Base-by-base conservation (phyloP, 139 green algal genomes). In the Chlorella sorokiniana region DNA sequence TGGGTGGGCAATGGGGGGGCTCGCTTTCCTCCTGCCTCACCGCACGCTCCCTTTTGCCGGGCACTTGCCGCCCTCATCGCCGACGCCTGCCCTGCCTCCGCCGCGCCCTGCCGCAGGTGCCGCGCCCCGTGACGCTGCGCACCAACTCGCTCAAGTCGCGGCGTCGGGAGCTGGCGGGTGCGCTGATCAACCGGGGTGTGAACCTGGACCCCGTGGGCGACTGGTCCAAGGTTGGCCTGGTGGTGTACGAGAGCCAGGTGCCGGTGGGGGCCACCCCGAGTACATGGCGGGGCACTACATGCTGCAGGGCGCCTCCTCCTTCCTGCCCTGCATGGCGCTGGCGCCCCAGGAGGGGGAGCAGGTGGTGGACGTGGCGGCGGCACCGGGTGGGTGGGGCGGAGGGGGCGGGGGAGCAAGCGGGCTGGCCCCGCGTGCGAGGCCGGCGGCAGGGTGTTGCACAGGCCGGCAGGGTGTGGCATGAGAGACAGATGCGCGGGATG, bases 251-350 rank as follows among this genome's bases (percentile, higher is more conserved):
- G 59, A 93, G 83, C 72, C 93, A 88, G 76, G 96, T 99, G 65
- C 96, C 97, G 7, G 93, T 99, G 44, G 97, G 97, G 1, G 97
- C 97, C n/a, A 99, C 97, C 97, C 97, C 4, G 97, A 99, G 91
- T 99, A 99, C 93, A 98, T 99, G 96, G 97, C 97, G 8, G 97
- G 97, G 0, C 96, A 99, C 87, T 99, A 99, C 92, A 99, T 99
- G 95, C 91, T 98, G 87, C 95, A 95, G 88, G 94, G 95, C 14
- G 95, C 95, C 3, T 95, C 94, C 51, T 99, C 95, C 63, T 99
- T 99, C 90, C 93, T 99, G 81, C 97, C 97, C 0, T 94, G 95
- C 78, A 99, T 99, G 93, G 96, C 97, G 27, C 93, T 99, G 20
- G 95, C 95, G 1, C 97, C 97, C 1, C 96, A 98, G 85, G 74